Evolutionary conservation across 352 stramenopile species (phyloP), one percentile per base, ranked within the genome.

Genomic region (Globisporangium nunn): DNA sequence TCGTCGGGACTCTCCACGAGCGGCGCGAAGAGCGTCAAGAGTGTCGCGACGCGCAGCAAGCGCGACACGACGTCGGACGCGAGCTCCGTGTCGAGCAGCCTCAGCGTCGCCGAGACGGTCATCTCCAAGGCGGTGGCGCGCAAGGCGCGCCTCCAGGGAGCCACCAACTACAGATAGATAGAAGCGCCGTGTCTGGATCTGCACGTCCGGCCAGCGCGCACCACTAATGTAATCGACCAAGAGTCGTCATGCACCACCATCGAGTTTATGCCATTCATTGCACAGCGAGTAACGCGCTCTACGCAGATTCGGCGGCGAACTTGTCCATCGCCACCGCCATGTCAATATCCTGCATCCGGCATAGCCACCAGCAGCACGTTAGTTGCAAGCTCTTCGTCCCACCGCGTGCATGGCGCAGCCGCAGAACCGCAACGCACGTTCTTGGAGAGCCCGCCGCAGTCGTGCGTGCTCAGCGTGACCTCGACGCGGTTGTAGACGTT

Each of bases 401-500:
- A 56, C 15, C 37, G 35, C 18, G n/a, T 31, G 5, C n/a, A 37
- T 23, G 23, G 23, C 23, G 23, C 23, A 23, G 23, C 23, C 23
- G 23, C 23, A 23, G 23, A 30, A 57, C 1, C 50, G 3, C 6
- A 12, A 61, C 72, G 10, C 53, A 87, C 77, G 65, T 98, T 98
- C 51, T 87, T 69, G 40, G 90, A 97, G 23, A 99, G 67, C 1
- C 96, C 96, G 61, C 80, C 78, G 62, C 85, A 96, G 71, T 98
- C 95, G 74, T 99, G 96, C 18, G 96, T 99, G 52, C 92, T 98
- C 18, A 98, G 78, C 45, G 91, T 98, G 45, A 99, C 92, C 50
- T 98, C 81, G 18, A 99, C 96, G 48, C 74, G 76, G 74, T 98
- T 98, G 80, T 99, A 99, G 6, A 99, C 95, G 69, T 99, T 99